Base-by-base conservation (phyloP, 1,139 yeast genomes). In the Arxiozyma bovina region DNA sequence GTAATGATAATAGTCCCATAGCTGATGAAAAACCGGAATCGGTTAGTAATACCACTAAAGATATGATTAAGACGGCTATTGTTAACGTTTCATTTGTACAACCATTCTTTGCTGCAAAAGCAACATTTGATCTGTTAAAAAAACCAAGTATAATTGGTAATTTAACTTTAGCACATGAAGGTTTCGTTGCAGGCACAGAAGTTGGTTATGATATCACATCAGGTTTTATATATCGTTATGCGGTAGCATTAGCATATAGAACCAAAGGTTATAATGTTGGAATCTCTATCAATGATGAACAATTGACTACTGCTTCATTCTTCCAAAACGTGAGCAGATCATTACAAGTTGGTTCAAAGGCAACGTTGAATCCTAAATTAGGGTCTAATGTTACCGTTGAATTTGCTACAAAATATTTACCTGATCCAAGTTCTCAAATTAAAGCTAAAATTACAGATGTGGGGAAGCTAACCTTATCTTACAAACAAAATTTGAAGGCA, bases 281-380 rank as follows among this genome's bases (percentile, higher is more conserved):
- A 60, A 80, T 93, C 63, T 83, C 94, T 67, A 81, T 94, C 72
- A 83, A 87, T 79, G 89, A 90, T 83, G 81, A 91, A 73, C 82
- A 90, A 58, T 85, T 91, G 64, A 89, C 86, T 82, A 80, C 96
- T 57, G 97, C 97, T 68, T 93, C 96, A 66, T 90, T 91, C 84
- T 93, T 83, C 90, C 98, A 93, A 86, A 87, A 81, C 76, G 96
- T 93, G 63, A 82, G 90, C 66, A 87, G 94, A 63, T 76, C 78
- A 67, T 90, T 93, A 67, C 96, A 93, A 81, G 96, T 91, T 67
- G 98, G 97, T 78, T 96, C 97, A 68, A 91, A 87, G 81, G 96
- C 97, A 70, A 85, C 94, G 64, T 88, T 94, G 85, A 96, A 90
- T 78, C 85, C 96, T 62, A 84, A 89, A 74, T 77, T 87, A 61